Evolutionary conservation across 208 protist genomes (phyloP).

Genomic region (Zelonia costaricensis): DNA sequence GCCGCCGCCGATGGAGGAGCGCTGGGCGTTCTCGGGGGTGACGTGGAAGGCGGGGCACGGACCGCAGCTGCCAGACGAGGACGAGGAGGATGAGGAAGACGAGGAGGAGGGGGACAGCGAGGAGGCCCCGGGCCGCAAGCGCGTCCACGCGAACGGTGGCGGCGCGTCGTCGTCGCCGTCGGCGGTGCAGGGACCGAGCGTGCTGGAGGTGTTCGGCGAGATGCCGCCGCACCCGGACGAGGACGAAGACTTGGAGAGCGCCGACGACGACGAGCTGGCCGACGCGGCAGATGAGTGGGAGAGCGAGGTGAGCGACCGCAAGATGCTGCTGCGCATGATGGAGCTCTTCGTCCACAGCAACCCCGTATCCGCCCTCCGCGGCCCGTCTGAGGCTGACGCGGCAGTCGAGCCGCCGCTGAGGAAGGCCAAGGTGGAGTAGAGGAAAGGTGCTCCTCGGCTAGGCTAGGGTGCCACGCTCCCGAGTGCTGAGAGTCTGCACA

Average conservation of each 20-base stretch:
- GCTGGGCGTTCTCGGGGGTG: conserved; percentile 66
- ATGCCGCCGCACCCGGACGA: conserved; percentile 74
- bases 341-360: conserved; percentile 37
- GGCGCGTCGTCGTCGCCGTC: neutral
- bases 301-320: conserved; percentile 73
- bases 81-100: conserved; percentile 24
- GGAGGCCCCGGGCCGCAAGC: conserved; percentile 28
- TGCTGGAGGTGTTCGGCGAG: conserved; percentile 76
- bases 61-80: conserved; percentile 33
- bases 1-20: conserved; percentile 25
- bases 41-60: conserved; percentile 79
- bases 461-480: no score
- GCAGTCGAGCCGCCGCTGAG: conserved; percentile 26
- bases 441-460: no score
- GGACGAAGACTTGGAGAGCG: conserved; percentile 52
- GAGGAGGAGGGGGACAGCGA: conserved; percentile 1
- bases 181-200: conserved; percentile 49
- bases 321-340: conserved; percentile 49
- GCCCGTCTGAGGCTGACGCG: conserved; percentile 27
- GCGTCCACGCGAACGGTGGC: conserved; percentile 13
- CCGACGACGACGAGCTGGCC: conserved; percentile 46
- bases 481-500: no score
- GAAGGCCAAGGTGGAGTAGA: conserved; percentile 38
- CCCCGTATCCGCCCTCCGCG: conserved; percentile 29
- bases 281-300: conserved; percentile 72